Base-by-base conservation (phyloP, 2,329 filamentous ascomycete species). In the Ceratocystis lukuohia region DNA sequence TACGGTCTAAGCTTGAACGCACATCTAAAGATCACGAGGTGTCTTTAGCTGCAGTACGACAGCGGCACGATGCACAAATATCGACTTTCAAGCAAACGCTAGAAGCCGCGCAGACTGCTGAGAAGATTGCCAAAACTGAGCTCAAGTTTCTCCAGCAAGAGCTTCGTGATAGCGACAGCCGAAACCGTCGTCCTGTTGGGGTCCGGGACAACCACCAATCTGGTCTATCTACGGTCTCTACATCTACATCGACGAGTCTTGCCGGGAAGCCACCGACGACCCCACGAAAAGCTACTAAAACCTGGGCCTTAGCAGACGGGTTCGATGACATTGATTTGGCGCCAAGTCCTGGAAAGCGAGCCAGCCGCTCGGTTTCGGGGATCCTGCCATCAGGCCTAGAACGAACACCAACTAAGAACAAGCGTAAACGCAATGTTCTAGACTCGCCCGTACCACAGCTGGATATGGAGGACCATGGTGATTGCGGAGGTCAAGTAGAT, bases 91-190 rank as follows among this genome's bases (percentile, higher is more conserved):
- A 68, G 45, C 45, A 61, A 5, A 66, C 63, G 8, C 61, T 68
- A 5, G 66, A 66, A 10, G 82, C 85, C n/a, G 78, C 82, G 37
- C 83, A 83, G 10, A 85, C 88, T 22, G 80, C 87, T 68, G 84
- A 86, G 70, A 84, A 80, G 68, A 82, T 84, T 62, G 79, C 83
- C 66, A 53, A 62, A 17, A 68, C 64, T 2, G 87, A 90, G 73
- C 82, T 88, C 68, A 81, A 87, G 69, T 94, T 94, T 72, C 78
- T 88, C 33, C 83, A 86, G 71, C 84, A 88, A 69, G 89, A 93
- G 71, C 76, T 89, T 70, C 81, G 80, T 48, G 87, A 90, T 77
- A 62, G 76, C 71, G 50, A 80, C 74, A 70, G 80, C 22, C 61
- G 62, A 3, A 25, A 30, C n/a, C 50, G 44, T 15, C 61, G 62